Evolutionary conservation across 2,329 filamentous ascomycete species (phyloP), one percentile per base, ranked within the genome.

Genomic region (Didymella lethalis): DNA sequence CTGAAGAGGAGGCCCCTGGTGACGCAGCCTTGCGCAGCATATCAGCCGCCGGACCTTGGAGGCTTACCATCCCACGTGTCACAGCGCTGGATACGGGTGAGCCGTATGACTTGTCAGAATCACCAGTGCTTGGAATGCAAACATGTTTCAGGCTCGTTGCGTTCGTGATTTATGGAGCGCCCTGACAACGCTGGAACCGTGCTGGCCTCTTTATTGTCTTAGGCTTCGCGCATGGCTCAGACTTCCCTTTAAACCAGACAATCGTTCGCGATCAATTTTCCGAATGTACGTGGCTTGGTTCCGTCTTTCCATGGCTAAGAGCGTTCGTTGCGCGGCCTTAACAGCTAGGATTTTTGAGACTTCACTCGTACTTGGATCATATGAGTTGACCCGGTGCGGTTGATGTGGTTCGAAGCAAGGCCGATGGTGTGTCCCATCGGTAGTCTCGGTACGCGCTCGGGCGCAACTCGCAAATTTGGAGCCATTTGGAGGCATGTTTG

Each of bases 31-130:
- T 47, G 44, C 52, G 57, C 38, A 29, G 46, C 34, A 44, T 7
- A 47, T 54, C 57, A 63, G 62, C 61, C 65, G 59, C 55, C 51
- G 61, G 57, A 57, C 51, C 20, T 20, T 44, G 54, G 58, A 46
- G 55, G 65, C 68, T 68, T 70, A 70, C 68, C 66, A 70, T 58
- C 69, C 69, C 73, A 76, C 72, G 68, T 76, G 73, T 74, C 67
- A 66, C 65, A 61, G 58, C 54, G 56, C 64, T 58, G 51, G 62
- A 65, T 66, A 58, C 55, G 56, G 57, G 47, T 41, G 58, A 64
- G 54, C 65, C 68, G 56, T 66, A 71, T 73, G 71, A 74, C 72
- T 67, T 70, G 60, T 54, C 52, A 45, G 57, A 58, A 57, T 65
- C 63, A 68, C 62, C 57, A 48, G 64, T 62, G 67, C 62, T 69